phyloP scores from a whole-genome alignment of 106 monocot species.

The Dendrobium catenatum region DNA sequence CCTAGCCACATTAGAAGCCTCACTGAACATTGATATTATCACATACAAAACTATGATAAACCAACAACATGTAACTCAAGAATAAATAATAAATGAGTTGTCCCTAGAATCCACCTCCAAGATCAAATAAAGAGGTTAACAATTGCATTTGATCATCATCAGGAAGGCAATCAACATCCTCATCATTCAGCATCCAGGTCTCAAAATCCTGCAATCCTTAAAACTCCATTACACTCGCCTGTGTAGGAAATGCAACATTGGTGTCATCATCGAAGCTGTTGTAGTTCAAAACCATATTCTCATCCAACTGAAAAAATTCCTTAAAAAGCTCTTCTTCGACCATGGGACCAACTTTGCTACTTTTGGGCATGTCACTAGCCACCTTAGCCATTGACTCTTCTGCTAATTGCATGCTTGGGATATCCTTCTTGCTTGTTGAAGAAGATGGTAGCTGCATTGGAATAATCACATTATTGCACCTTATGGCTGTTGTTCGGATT shows the following conservation, averaged over 20 bases:
- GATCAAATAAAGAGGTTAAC: too few relatives aligned
- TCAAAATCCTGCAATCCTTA: background rate
- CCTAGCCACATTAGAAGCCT: too few relatives aligned
- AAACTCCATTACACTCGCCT: background rate
- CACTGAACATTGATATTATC: too few relatives aligned
- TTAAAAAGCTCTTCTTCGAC: background rate
- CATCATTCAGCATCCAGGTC: background rate
- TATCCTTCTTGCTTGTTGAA: background rate
- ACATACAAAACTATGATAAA: too few relatives aligned
- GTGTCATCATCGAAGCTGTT: background rate
- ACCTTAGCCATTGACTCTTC: too few relatives aligned
- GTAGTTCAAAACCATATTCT: background rate
- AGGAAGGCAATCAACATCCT: background rate
- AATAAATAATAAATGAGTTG: too few relatives aligned
- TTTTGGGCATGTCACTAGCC: background rate
- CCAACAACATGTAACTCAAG: too few relatives aligned
- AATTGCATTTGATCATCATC: background rate
- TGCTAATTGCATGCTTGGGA: background rate
- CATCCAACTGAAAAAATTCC: background rate
- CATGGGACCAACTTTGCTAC: background rate
- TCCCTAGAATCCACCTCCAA: too few relatives aligned
- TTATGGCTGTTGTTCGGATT: background rate
- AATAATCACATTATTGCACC: background rate
- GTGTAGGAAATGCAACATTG: too few relatives aligned
- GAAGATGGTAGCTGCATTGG: background rate